A percentile compares a stretch with the other conserved stretches of the same genome.
These are phyloP conservation scores for Hyphodiscus hymeniophilus DNA, from an alignment of 495 filamentous ascomycete species.

Conservation along the genomic window DNA sequence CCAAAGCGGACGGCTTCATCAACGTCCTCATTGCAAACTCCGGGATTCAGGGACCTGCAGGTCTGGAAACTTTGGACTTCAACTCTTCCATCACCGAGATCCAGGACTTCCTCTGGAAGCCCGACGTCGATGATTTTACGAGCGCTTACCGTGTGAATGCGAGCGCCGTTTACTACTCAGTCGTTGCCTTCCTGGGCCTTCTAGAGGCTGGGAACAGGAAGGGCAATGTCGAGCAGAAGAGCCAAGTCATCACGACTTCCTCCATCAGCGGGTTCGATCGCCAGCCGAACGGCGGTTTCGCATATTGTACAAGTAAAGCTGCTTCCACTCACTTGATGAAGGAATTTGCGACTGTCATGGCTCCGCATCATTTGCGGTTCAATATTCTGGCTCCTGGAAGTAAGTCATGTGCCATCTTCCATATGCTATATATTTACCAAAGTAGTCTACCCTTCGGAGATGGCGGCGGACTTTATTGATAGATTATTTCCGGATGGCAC, in stretches of 20 bases:
- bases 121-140: slow-evolving; percentile 49
- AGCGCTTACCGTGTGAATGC: slow-evolving; percentile 52
- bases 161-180: slow-evolving; percentile 52
- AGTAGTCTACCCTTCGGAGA: slow-evolving; percentile 55
- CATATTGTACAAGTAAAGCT: slow-evolving; percentile 59
- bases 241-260: slow-evolving; percentile 57
- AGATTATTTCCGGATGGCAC: slow-evolving; percentile 25
- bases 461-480: slow-evolving; percentile 41
- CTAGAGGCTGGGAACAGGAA: slow-evolving; percentile 54
- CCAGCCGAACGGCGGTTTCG: slow-evolving; percentile 44
- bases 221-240: slow-evolving; percentile 40
- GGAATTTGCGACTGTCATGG: slow-evolving; percentile 43
- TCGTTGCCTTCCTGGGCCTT: slow-evolving; percentile 54
- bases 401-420: slow-evolving; percentile 31
- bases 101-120: slow-evolving; percentile 38
- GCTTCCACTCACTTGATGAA: slow-evolving; percentile 58
- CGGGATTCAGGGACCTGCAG: slow-evolving; percentile 51
- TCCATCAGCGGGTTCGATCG: slow-evolving; percentile 55
- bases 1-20: slow-evolving; percentile 44
- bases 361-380: slow-evolving; percentile 49
- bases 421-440: neutral
- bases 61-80: slow-evolving; percentile 19
- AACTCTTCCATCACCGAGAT: slow-evolving; percentile 37
- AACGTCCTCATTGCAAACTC: slow-evolving; percentile 62
- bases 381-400: slow-evolving; percentile 63